phyloP scores from a whole-genome alignment of 176 grass and related monocot genomes.

The Cenchrus americanus region DNA sequence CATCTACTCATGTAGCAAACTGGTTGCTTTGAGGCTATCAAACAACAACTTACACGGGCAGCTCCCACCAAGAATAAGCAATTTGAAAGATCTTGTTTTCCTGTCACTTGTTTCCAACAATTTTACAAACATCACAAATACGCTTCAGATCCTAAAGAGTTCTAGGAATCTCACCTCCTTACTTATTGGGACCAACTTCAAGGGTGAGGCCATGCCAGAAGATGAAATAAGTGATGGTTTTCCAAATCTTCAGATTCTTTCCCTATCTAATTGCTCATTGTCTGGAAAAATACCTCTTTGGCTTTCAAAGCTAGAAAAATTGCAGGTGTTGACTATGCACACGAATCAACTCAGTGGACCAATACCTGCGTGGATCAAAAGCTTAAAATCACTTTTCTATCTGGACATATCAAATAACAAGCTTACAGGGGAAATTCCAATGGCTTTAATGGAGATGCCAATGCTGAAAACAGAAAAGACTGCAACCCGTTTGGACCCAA shows the following conservation, averaged over 20 bases:
- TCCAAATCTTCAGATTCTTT: conserved; percentile 39
- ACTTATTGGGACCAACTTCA: conserved; percentile 39
- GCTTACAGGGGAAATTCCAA: conserved; percentile 44
- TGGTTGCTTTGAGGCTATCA: conserved; percentile 44
- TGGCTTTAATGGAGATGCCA: conserved; percentile 31
- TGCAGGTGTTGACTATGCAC: conserved; percentile 27
- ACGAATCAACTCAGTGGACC: conserved; percentile 38
- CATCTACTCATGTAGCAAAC: conserved; percentile 47
- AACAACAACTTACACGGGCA: conserved; percentile 17
- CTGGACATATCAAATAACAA: conserved; percentile 49
- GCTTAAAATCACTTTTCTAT: conserved; percentile 38
- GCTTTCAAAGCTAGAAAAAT: conserved; percentile 18
- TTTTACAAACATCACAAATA: conserved; percentile 41
- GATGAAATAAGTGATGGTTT: conserved; percentile 37
- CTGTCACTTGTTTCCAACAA: conserved; percentile 34
- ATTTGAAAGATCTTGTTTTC: conserved; percentile 43
- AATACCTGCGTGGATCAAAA: conserved; percentile 38
- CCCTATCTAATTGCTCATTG: conserved; percentile 29
- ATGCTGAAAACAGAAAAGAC: conserved; percentile 33
- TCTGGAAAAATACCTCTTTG: conserved; percentile 49
- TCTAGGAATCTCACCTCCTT: conserved; percentile 33
- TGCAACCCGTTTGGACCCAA: background rate
- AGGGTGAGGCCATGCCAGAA: conserved; percentile 35
- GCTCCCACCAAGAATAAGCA: conserved; percentile 24
- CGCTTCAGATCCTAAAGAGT: conserved; percentile 35